Conservation (phyloP, 1,284 basidiomycete species). For the Ceratobasidium sp. region DNA sequence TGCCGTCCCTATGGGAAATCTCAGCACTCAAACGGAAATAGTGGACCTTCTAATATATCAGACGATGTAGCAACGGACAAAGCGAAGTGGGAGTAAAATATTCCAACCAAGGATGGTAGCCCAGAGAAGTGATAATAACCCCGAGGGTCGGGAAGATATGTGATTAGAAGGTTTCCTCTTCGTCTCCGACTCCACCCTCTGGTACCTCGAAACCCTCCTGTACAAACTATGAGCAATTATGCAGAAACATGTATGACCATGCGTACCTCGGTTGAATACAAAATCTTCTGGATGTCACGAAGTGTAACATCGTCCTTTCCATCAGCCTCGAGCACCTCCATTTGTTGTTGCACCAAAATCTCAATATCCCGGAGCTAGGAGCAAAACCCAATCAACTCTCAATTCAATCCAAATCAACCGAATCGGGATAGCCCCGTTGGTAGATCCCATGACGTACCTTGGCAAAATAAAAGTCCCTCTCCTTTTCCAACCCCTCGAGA, state of each 20-base stretch:
- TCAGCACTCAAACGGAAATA: background rate
- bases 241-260: background rate
- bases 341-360: conserved; percentile 82
- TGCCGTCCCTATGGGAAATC: background rate
- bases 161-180: conserved; percentile 62
- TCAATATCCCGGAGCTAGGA: conserved; percentile 96
- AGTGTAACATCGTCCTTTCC: conserved; percentile 74
- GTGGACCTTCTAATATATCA: background rate
- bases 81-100: background rate
- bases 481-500: conserved; percentile 90
- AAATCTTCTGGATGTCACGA: conserved; percentile 87
- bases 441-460: conserved; percentile 66
- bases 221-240: background rate
- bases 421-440: background rate
- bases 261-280: conserved; percentile 92
- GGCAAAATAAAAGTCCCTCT: conserved; percentile 97
- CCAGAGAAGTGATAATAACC: background rate
- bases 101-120: background rate
- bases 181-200: conserved; percentile 56
- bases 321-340: conserved; percentile 65
- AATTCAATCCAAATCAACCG: background rate
- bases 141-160: background rate
- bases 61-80: background rate
- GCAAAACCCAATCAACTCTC: background rate
- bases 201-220: conserved; percentile 78